Base-by-base conservation (phyloP, 768 basidiomycete species). In the Agaricus subrufescens region DNA sequence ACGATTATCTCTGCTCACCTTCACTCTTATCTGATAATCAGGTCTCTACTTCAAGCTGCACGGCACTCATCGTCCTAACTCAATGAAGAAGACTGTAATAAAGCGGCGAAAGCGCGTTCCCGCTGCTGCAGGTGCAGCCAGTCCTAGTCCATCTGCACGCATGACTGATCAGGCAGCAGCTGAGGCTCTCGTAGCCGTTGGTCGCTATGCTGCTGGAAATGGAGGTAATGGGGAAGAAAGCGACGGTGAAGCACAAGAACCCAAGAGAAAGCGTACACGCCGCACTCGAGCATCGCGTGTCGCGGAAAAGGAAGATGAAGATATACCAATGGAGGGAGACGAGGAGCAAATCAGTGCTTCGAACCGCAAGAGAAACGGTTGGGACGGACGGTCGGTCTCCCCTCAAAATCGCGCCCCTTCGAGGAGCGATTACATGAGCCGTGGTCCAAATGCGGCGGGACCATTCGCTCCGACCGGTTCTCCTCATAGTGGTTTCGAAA, bases 71-170 rank as follows among this genome's bases (percentile, higher is more conserved):
- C 85, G 97, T 38, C 97, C 97, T 39, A 95, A 94, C 61, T 92
- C 94, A 60, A 96, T 99, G 94, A 98, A 97, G 74, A 98, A 98
- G 78, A 90, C 92, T 3, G 93, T 97, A 62, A 99, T 99, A 81
- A 99, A 99, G 75, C 84, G 97, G 34, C 80, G 97, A 61, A 98
- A 98, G 73, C 87, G 97, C 62, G 95, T 99, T 42, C 94, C 97
- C 37, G 95, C 96, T 50, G 93, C 95, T 42, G 84, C 89, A 19
- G 80, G 74, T 8, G 70, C 64, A 26, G 64, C 57, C 27, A 63
- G 65, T 27, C 63, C 67, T 46, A 62, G 53, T 53, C 58, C 66
- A 31, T 61, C 66, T 23, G 72, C 68, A 15, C 71, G 75, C 50
- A 74, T 91, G 76, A 81, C 86, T 10, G 92, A 94, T 67, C 90